Conservation (phyloP, 441 rosid species). For the Adansonia gregorii region DNA sequence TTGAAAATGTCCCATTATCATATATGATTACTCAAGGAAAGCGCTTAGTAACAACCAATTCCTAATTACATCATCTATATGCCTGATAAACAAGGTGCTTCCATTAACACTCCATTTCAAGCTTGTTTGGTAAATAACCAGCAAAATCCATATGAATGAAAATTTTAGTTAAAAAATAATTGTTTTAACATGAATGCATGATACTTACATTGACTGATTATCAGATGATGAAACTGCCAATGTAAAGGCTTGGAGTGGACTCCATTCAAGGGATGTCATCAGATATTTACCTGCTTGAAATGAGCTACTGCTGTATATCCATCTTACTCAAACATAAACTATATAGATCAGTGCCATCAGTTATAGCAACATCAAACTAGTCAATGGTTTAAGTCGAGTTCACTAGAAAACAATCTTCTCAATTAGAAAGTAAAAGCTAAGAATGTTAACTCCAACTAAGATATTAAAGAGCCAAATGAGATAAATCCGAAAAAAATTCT, state of each 20-base stretch:
- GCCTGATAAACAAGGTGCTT: conserved; percentile 44
- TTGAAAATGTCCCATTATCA: too few relatives aligned
- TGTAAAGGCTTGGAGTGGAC: conserved; percentile 85
- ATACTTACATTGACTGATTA: conserved; percentile 79
- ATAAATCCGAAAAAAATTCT: neutral
- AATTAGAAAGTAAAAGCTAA: neutral
- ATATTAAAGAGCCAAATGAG: neutral
- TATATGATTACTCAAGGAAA: conserved; percentile 9
- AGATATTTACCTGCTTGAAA: conserved; percentile 78
- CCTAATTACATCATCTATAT: conserved; percentile 89
- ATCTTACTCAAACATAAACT: conserved; percentile 39
- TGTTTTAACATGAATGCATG: too few relatives aligned
- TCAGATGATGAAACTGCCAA: conserved; percentile 85
- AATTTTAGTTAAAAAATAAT: neutral
- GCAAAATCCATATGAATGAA: neutral
- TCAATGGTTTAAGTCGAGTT: neutral
- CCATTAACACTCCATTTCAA: too few relatives aligned
- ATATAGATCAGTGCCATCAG: neutral
- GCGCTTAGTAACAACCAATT: conserved; percentile 30
- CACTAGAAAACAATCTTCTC: neutral
- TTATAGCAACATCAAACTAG: neutral
- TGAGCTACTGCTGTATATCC: conserved; percentile 82
- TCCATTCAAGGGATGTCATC: conserved; percentile 94
- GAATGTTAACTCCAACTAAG: neutral
- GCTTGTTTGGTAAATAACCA: too few relatives aligned